Conservation (phyloP, 2,329 filamentous ascomycete genomes). For the Fusarium sp. region DNA sequence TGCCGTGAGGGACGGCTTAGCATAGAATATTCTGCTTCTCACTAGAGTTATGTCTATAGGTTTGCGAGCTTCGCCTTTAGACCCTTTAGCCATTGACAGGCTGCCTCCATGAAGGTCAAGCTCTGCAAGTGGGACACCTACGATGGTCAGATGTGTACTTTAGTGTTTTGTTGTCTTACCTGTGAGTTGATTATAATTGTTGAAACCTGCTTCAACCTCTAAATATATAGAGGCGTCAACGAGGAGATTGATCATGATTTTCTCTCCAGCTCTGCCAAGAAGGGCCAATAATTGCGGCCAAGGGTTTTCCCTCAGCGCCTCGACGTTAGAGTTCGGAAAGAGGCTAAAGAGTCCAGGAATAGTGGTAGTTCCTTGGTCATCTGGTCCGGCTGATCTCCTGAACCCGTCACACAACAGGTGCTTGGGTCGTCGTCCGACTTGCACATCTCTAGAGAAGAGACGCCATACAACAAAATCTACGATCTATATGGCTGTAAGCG, state of each 20-base stretch:
- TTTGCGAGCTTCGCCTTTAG: constrained; percentile 27
- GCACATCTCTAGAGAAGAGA: constrained; percentile 70
- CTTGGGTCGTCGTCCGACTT: constrained; percentile 61
- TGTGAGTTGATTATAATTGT: constrained; percentile 81
- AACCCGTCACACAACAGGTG: constrained; percentile 89
- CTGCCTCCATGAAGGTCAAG: constrained; percentile 43
- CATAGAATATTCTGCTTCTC: constrained; percentile 87
- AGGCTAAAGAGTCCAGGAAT: constrained; percentile 73
- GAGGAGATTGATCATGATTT: constrained; percentile 80
- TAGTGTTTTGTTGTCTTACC: constrained; percentile 59
- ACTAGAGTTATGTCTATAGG: constrained; percentile 76
- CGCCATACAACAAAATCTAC: constrained; percentile 81
- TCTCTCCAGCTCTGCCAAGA: constrained; percentile 78
- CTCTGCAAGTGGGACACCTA: constrained; percentile 63
- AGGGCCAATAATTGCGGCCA: constrained; percentile 82
- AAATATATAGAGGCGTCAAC: constrained; percentile 81
- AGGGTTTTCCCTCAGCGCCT: constrained; percentile 70
- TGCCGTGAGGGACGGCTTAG: constrained; percentile 74
- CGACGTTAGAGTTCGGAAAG: constrained; percentile 75
- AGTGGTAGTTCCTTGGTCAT: constrained; percentile 44
- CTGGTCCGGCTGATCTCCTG: constrained; percentile 57
- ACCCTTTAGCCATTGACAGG: not conserved
- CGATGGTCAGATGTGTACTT: not conserved
- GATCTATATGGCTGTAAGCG: constrained; percentile 61
- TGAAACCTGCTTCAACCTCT: constrained; percentile 64